Evolutionary conservation across 208 protist species (phyloP).

Genomic region (Trichomonas gallinae): DNA sequence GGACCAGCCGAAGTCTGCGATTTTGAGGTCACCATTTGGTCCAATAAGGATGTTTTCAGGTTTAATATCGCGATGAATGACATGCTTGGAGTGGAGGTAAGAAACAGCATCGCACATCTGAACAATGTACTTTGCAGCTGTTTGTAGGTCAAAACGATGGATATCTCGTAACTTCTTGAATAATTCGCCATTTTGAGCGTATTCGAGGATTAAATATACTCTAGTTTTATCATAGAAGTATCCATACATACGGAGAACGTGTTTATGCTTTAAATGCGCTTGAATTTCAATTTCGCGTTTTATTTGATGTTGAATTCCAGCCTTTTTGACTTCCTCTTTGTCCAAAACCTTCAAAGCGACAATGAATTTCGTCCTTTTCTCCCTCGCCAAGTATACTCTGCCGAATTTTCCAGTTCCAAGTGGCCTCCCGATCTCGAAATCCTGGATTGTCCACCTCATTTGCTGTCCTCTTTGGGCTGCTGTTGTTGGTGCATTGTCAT

Average conservation of each 20-base stretch:
- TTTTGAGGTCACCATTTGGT: conserved; percentile 54
- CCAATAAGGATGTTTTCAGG: background rate
- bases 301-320: conserved; percentile 79
- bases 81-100: conserved; percentile 85
- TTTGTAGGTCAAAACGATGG: background rate
- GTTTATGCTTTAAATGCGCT: conserved; percentile 79
- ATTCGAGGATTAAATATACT: conserved; percentile 96
- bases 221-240: conserved; percentile 90
- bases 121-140: conserved; percentile 58
- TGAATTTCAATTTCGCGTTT: conserved; percentile 96
- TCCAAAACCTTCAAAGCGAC: conserved; percentile 86
- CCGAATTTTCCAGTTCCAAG: conserved; percentile 90
- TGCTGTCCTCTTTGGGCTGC: no score
- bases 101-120: conserved; percentile 74
- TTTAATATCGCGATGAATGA: conserved; percentile 37
- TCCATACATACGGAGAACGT: conserved; percentile 77
- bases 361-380: conserved; percentile 86
- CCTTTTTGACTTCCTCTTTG: conserved; percentile 64
- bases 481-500: no score
- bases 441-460: conserved; percentile 41
- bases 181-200: conserved; percentile 79
- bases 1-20: no score
- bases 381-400: conserved; percentile 88
- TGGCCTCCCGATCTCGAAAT: conserved; percentile 56
- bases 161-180: conserved; percentile 61